Evolutionary conservation across 1,139 yeast genomes (phyloP).

Genomic region (Candida anutae): DNA sequence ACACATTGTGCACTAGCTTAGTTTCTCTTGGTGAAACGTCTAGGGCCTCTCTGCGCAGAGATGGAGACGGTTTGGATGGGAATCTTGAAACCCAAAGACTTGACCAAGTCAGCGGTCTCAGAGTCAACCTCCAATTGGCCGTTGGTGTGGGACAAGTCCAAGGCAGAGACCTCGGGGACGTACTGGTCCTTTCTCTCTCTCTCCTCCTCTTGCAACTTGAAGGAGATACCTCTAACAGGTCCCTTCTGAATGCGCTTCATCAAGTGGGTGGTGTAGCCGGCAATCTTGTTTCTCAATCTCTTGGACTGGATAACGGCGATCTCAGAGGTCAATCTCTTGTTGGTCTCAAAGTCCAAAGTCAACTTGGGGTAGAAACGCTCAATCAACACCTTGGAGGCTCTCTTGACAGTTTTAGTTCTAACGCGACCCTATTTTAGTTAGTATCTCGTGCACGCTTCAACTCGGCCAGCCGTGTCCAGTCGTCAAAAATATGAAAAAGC

Average conservation of each 20-base stretch:
- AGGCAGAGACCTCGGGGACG: constrained; percentile 99
- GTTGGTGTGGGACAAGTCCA: constrained; percentile 94
- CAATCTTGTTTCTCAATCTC: constrained; percentile 99
- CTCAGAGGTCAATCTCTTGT: constrained; percentile 98
- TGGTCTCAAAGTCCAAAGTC: constrained; percentile 99
- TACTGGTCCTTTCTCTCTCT: constrained; percentile 99
- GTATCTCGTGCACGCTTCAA: too few species aligned
- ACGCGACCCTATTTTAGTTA: constrained; percentile 68
- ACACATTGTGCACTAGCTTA: too few species aligned
- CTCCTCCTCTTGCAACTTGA: constrained; percentile 99
- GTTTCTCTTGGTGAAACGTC: constrained; percentile 95
- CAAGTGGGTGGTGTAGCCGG: constrained; percentile 99
- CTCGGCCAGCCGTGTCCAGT: too few species aligned
- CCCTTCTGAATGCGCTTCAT: constrained; percentile 99
- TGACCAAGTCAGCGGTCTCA: constrained; percentile 96
- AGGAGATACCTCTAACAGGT: constrained; percentile 99
- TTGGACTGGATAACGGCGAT: constrained; percentile 98
- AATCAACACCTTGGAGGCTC: constrained; percentile 99
- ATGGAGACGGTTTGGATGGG: constrained; percentile 88
- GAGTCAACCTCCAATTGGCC: constrained; percentile 96
- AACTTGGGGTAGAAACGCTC: constrained; percentile 99
- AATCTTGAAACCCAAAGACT: constrained; percentile 92
- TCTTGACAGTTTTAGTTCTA: constrained; percentile 99
- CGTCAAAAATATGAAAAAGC: too few species aligned
- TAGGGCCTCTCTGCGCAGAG: constrained; percentile 86